phyloP scores from a whole-genome alignment of 1,139 yeast species.

The Yamadazyma siamensis region DNA sequence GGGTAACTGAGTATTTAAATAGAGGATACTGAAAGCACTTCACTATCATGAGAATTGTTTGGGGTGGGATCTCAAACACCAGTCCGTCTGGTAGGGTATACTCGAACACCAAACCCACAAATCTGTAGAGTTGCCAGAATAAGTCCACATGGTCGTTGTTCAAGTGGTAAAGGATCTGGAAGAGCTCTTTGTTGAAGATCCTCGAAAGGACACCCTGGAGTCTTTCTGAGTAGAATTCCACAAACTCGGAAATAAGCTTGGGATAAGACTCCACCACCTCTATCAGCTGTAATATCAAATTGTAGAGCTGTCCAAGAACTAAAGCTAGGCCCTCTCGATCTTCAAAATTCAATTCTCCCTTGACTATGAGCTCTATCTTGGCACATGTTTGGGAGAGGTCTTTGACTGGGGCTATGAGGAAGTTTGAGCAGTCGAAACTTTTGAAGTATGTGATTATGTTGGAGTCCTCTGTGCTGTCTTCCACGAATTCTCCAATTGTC shows the following conservation, averaged over 20 bases:
- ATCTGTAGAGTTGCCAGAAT: conserved; percentile 11
- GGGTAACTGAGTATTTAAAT: conserved; percentile 9
- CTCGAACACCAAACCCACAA: conserved; percentile 6
- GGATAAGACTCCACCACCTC: conserved; percentile 7
- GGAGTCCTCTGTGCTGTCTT: conserved; percentile 13
- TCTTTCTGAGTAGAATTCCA: conserved; percentile 8
- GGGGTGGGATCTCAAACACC: conserved; percentile 5
- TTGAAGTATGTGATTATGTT: conserved; percentile 13
- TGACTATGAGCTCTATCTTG: conserved; percentile 13
- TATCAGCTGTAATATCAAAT: conserved; percentile 11
- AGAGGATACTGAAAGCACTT: conserved; percentile 11
- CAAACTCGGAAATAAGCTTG: conserved; percentile 8
- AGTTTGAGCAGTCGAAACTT: conserved; percentile 7
- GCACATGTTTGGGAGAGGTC: conserved; percentile 18
- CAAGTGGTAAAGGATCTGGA: conserved; percentile 7
- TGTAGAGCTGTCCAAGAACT: conserved; percentile 5
- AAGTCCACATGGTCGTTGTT: conserved; percentile 9
- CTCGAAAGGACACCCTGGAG: conserved; percentile 4
- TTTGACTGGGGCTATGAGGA: conserved; percentile 10
- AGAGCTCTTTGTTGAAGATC: conserved; percentile 7
- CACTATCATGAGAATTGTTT: conserved; percentile 4
- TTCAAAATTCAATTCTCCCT: conserved; percentile 9
- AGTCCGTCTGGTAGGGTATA: background rate
- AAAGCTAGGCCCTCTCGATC: background rate
- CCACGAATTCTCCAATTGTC: conserved; percentile 2